A percentile compares a stretch with the other conserved stretches of the same genome.
phyloP scores from a whole-genome alignment of 352 stramenopile species.

The Phytophthora sansomeana region DNA sequence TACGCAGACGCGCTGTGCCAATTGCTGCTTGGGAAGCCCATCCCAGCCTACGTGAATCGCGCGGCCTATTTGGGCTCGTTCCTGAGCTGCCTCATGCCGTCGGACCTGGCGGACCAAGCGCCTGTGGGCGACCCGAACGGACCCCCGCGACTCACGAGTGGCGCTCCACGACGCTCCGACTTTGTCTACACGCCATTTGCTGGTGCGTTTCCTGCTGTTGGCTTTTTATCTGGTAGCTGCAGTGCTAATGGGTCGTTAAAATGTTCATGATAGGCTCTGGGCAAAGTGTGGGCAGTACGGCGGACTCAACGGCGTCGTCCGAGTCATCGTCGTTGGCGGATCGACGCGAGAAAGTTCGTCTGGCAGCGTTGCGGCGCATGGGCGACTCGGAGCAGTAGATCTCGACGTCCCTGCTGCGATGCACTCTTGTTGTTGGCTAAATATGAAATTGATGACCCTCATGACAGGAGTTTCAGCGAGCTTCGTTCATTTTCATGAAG shows the following conservation, averaged over 20 bases:
- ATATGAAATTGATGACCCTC: slow-evolving; percentile 34
- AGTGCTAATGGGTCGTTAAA: not conserved
- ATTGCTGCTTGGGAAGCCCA: slow-evolving; percentile 78
- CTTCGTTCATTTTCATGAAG: slow-evolving; percentile 8
- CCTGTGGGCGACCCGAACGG: slow-evolving; percentile 59
- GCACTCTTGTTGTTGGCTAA: slow-evolving; percentile 20
- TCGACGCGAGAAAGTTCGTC: slow-evolving; percentile 71
- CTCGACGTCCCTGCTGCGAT: not conserved
- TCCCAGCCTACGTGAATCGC: slow-evolving; percentile 94
- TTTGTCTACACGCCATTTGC: slow-evolving; percentile 70
- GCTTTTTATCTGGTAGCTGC: not conserved
- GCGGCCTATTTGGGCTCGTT: slow-evolving; percentile 94
- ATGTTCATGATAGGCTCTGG: slow-evolving; percentile 44
- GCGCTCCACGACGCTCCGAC: slow-evolving; percentile 38
- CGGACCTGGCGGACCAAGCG: slow-evolving; percentile 58
- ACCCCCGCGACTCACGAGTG: slow-evolving; percentile 22
- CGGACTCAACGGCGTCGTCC: slow-evolving; percentile 29
- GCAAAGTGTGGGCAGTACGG: slow-evolving; percentile 40
- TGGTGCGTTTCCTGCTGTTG: slow-evolving; percentile 39
- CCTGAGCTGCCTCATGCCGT: slow-evolving; percentile 80
- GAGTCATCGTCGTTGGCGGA: slow-evolving; percentile 48
- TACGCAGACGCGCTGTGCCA: slow-evolving; percentile 92
- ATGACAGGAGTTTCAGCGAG: slow-evolving; percentile 27
- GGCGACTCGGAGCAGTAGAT: slow-evolving; percentile 33
- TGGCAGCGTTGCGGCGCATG: slow-evolving; percentile 67